Evolutionary conservation across 306 rosid species (phyloP), one percentile per base, ranked within the genome.

Genomic region (Cucumis sativus): DNA sequence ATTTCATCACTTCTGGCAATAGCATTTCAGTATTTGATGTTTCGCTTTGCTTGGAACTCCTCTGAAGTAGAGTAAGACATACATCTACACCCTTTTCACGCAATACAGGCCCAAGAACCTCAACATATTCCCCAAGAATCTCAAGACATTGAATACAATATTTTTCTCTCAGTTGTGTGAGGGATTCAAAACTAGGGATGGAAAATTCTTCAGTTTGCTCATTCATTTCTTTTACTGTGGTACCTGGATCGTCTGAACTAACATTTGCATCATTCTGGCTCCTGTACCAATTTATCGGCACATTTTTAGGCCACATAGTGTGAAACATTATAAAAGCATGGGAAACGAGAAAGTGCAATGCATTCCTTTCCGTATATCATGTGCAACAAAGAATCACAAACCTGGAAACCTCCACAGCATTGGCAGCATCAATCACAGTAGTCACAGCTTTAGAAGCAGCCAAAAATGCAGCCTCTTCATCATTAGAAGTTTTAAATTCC

Each of bases 61-160:
- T 88, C 80, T 96, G 99, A 61, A 96, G 82, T 69, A 96, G 84
- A 51, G 89, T 90, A 72, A 96, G 92, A 78, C 99, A 96, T 59
- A 91, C 99, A 66, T 96, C 99, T 55, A 96, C 93, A 61, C 98
- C 99, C 77, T 96, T 96, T 76, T 96, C 98, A 30, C 90, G 98
- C 80, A 96, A 84, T 75, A 96, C 99, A 79, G 99, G 99, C 25
- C 98, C 98, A 83, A 96, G 98, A 82, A 91, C 99, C 83, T 96
- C 99, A 25, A 96, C 98, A 85, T 96, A 96, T 75, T 91, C 98
- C 77, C 99, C 99, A 73, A 96, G 98, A 67, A 80, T 85, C 84
- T 88, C 96, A 56, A 96, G 98, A 78, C 99, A 96, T 82, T 92
- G 99, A 79, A 96, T 89, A 88, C 99, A 96, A 76, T 85, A 92